Percentiles rank a stretch among this genome's conserved stretches.
Evolutionary conservation across 352 stramenopile species (phyloP).

Genomic region (Pelagophyceae sp.): DNA sequence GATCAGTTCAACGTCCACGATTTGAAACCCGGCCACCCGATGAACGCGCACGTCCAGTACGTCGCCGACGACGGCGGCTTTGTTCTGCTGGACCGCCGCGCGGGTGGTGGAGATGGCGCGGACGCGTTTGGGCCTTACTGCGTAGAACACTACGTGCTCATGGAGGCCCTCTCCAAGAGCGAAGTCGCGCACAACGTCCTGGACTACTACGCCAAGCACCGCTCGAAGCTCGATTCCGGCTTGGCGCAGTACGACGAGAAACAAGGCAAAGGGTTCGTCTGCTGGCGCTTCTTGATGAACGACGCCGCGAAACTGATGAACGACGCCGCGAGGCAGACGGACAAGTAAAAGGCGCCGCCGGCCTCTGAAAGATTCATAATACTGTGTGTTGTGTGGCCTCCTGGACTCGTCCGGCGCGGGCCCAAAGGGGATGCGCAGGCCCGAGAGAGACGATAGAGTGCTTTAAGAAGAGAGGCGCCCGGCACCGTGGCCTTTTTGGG

Average conservation of each 20-base stretch:
- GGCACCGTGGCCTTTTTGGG: too few species aligned
- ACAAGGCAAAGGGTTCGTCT: conserved; percentile 44
- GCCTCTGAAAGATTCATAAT: too few species aligned
- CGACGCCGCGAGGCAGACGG: too few species aligned
- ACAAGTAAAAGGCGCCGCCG: too few species aligned
- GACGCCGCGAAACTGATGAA: too few species aligned
- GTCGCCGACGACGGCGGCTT: conserved; percentile 42
- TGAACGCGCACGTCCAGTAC: conserved; percentile 36
- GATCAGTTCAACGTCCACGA: conserved; percentile 46
- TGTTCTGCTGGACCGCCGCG: conserved; percentile 37
- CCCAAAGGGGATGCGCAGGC: too few species aligned
- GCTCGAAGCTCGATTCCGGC: conserved; percentile 34
- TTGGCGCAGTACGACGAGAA: conserved; percentile 40
- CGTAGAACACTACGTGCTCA: conserved; percentile 41
- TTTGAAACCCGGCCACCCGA: conserved; percentile 28
- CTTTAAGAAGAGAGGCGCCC: too few species aligned
- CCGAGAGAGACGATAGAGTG: too few species aligned
- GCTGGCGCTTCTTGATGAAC: conserved; percentile 46
- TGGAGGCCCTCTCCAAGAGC: conserved; percentile 40
- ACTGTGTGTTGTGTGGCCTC: too few species aligned
- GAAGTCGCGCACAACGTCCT: conserved; percentile 47
- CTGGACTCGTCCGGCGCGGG: too few species aligned
- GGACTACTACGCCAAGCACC: conserved; percentile 40
- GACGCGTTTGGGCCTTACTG: conserved; percentile 44
- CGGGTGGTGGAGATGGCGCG: conserved; percentile 33